Conservation (phyloP, 2,329 filamentous ascomycete genomes). For the Xylaria sp. region DNA sequence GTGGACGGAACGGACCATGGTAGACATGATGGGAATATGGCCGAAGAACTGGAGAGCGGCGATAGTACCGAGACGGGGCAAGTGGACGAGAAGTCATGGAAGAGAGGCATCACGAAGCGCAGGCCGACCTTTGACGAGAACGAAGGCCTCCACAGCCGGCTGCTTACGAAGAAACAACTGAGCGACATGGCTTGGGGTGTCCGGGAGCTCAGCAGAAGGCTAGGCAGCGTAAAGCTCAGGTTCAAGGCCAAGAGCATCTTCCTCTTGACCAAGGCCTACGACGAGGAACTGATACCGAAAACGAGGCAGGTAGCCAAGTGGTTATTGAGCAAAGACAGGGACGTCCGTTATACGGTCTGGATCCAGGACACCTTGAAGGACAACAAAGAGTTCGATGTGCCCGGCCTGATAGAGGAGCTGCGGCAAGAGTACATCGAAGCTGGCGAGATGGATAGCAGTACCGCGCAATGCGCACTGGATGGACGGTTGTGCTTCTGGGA, state of each 20-base stretch:
- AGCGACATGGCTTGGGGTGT: slow-evolving; percentile 98
- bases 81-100: slow-evolving; percentile 60
- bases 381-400: slow-evolving; percentile 73
- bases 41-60: slow-evolving; percentile 46
- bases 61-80: slow-evolving; percentile 53
- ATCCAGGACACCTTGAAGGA: slow-evolving; percentile 76
- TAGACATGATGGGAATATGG: slow-evolving; percentile 6
- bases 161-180: slow-evolving; percentile 91
- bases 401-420: slow-evolving; percentile 68
- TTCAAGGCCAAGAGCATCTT: slow-evolving; percentile 84
- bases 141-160: slow-evolving; percentile 58
- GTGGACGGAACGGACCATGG: too few species aligned
- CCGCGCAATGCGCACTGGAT: slow-evolving; percentile 41
- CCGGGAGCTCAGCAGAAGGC: slow-evolving; percentile 81
- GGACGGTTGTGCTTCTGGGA: slow-evolving; percentile 80
- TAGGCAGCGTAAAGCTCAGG: slow-evolving; percentile 81
- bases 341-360: slow-evolving; percentile 75
- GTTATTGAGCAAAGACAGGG: slow-evolving; percentile 73
- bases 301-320: slow-evolving; percentile 78
- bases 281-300: slow-evolving; percentile 75
- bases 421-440: slow-evolving; percentile 45
- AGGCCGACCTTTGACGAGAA: slow-evolving; percentile 45
- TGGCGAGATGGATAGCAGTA: slow-evolving; percentile 38
- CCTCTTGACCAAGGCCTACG: slow-evolving; percentile 88
- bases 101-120: slow-evolving; percentile 48